Percentiles rank a stretch among this genome's conserved stretches.
Conservation (phyloP, 768 basidiomycete species). For the Pleurotus sapidus region DNA sequence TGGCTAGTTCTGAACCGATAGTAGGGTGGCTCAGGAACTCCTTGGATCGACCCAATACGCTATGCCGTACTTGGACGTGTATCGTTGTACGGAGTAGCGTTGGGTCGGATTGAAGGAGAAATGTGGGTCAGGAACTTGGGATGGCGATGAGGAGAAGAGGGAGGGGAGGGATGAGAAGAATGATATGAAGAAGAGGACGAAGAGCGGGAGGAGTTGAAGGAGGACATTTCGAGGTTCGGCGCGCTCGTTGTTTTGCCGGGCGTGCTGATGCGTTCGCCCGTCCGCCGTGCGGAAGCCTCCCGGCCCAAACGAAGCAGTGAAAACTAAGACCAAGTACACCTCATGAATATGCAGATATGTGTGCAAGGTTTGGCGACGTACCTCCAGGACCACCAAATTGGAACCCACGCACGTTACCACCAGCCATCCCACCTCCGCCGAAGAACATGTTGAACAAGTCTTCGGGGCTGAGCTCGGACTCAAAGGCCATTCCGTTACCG, state of each 20-base stretch:
- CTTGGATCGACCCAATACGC: constrained; percentile 79
- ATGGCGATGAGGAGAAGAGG: constrained; percentile 61
- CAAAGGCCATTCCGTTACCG: constrained; percentile 44
- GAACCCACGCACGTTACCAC: constrained; percentile 48
- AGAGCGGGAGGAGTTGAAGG: constrained; percentile 79
- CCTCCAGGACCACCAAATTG: constrained; percentile 49
- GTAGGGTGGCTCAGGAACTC: constrained; percentile 77
- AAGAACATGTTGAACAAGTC: constrained; percentile 99
- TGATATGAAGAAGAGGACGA: constrained; percentile 84
- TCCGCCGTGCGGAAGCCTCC: constrained; percentile 79
- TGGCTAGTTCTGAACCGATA: constrained; percentile 68
- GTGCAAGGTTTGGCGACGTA: neutral
- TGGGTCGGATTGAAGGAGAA: constrained; percentile 66
- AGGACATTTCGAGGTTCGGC: constrained; percentile 60
- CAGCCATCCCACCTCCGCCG: constrained; percentile 62
- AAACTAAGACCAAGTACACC: constrained; percentile 41
- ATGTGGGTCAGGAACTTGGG: constrained; percentile 65
- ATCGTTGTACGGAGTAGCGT: constrained; percentile 67
- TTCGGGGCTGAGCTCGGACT: constrained; percentile 90
- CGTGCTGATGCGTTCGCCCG: constrained; percentile 33
- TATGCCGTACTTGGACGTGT: constrained; percentile 67
- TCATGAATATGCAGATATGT: constrained; percentile 5
- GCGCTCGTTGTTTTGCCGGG: constrained; percentile 22
- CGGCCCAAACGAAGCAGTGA: constrained; percentile 76
- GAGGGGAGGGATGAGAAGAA: constrained; percentile 77